Percentiles rank a stretch among this genome's conserved stretches.
These are phyloP conservation scores for Cryptococcus sp. DNA, from an alignment of 1,284 basidiomycete species.

Conservation along the genomic window DNA sequence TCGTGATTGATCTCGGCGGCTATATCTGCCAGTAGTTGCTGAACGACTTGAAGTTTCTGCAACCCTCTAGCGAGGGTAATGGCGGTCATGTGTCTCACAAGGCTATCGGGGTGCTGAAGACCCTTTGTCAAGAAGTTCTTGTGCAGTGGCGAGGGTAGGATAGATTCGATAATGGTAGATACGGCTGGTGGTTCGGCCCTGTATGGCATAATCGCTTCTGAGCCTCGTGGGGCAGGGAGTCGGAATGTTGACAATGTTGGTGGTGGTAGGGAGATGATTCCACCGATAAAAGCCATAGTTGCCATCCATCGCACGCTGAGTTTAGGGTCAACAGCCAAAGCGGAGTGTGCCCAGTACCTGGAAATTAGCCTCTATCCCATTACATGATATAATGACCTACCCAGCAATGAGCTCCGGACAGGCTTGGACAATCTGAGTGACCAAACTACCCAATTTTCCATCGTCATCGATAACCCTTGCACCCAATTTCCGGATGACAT, in stretches of 20 bases:
- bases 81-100: slow-evolving; percentile 80
- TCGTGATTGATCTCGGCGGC: slow-evolving; percentile 54
- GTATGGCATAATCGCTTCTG: slow-evolving; percentile 22
- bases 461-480: slow-evolving; percentile 73
- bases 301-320: slow-evolving; percentile 84
- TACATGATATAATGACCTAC: slow-evolving; percentile 49
- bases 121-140: slow-evolving; percentile 74
- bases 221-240: slow-evolving; percentile 28
- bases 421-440: slow-evolving; percentile 67
- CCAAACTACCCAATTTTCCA: slow-evolving; percentile 73
- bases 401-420: slow-evolving; percentile 82
- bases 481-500: slow-evolving; percentile 63
- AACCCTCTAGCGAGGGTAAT: slow-evolving; percentile 68
- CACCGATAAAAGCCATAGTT: slow-evolving; percentile 74
- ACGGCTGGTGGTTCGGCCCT: slow-evolving; percentile 67
- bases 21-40: slow-evolving; percentile 54
- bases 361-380: slow-evolving; percentile 6
- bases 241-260: slow-evolving; percentile 60
- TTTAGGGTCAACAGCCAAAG: slow-evolving; percentile 76
- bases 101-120: slow-evolving; percentile 60
- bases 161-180: slow-evolving; percentile 63
- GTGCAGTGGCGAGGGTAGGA: slow-evolving; percentile 66
- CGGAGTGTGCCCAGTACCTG: slow-evolving; percentile 72
- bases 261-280: slow-evolving; percentile 68
- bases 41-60: slow-evolving; percentile 61